Evolutionary conservation across 2,329 filamentous ascomycete species (phyloP), one percentile per base, ranked within the genome.

Genomic region (Diaporthe batatas): DNA sequence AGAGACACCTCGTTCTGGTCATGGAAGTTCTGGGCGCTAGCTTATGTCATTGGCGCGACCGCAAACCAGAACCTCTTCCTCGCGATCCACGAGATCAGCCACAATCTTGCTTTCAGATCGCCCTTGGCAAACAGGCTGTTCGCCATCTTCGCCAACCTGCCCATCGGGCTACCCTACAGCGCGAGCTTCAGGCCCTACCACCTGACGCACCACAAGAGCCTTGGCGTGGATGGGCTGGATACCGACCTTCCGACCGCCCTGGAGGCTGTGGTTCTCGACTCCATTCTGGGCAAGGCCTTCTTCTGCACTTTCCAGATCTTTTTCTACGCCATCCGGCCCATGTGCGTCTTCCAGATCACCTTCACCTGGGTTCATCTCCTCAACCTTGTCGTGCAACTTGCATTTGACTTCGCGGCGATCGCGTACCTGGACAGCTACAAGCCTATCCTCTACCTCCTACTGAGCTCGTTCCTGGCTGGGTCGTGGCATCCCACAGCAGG

Each of bases 281-380:
- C 95, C 10, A 92, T 99, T 78, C 90, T 96, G 23, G 96, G 96
- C 82, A 99, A 99, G 85, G 92, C 96, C 77, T 99, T 99, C 87
- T 99, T 99, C 89, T 96, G 93, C 86, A 99, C 96, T 77, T 99
- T 98, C 86, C 96, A 99, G 84, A 98, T 99, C 83, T 90, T 99
- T 81, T 99, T 99, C 89, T 99, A 99, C 86, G 96, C 96, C 79
- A 84, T 99, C 67, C 94, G 96, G 21, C 96, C 96, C 74, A 98
- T 98, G 93, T 92, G 95, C 84, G 90, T 99, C 78, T 98, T 98
- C 88, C 90, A 91, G 78, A 89, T 98, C 6, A 94, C 96, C 49
- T 90, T 98, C 82, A 98, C 96, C 68, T 89, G 88, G 79, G 91
- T 98, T 72, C 95, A 98, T 83, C 87, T 91, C 73, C 84, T 95